Evolutionary conservation across 148 eudicot species (phyloP).

Genomic region (Rhododendron williamsianum): DNA sequence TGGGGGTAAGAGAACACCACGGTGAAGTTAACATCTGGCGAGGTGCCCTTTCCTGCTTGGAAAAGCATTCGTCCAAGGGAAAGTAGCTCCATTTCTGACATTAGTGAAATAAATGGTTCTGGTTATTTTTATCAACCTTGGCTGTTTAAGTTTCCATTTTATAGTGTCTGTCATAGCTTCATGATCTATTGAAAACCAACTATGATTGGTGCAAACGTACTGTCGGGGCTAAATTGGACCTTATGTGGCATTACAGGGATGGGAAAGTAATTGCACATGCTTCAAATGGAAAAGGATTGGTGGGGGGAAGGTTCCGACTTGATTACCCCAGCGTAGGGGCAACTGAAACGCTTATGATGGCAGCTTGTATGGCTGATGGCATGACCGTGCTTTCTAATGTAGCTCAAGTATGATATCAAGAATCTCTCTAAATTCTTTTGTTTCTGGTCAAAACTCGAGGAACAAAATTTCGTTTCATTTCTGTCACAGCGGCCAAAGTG

Average conservation of each 20-base stretch:
- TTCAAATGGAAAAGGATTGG: constrained; percentile 17
- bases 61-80: neutral
- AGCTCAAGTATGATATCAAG: constrained; percentile 17
- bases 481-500: neutral
- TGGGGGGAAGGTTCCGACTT: constrained; percentile 17
- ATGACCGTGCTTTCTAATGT: constrained; percentile 19
- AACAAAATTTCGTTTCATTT: too few relatives aligned
- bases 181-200: neutral
- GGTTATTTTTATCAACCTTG: neutral
- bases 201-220: neutral
- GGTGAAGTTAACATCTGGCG: neutral
- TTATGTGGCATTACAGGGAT: constrained; percentile 11
- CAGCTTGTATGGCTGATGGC: constrained; percentile 24
- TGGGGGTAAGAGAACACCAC: neutral
- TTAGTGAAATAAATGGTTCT: neutral
- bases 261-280: constrained; percentile 13
- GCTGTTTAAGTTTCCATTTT: neutral
- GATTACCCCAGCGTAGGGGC: constrained; percentile 26
- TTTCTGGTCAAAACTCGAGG: neutral
- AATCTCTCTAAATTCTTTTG: neutral
- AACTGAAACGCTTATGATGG: constrained; percentile 29
- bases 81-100: neutral
- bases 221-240: neutral
- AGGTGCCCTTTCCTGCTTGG: neutral
- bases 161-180: neutral